Conservation (phyloP, 768 basidiomycete genomes). For the Lactarius deliciosus region DNA sequence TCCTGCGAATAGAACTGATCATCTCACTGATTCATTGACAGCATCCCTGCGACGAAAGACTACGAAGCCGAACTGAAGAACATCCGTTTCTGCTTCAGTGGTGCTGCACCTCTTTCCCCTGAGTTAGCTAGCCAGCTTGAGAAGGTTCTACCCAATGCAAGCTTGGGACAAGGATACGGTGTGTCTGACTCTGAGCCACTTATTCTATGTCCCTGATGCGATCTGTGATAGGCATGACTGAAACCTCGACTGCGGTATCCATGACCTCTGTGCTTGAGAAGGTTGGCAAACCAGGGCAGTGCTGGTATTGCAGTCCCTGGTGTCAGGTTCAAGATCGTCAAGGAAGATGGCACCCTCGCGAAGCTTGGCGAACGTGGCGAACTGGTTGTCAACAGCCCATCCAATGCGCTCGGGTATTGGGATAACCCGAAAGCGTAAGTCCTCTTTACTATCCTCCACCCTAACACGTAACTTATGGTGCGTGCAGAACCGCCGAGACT, state of each 20-base stretch:
- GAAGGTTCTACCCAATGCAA: conserved; percentile 52
- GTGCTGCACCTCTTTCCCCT: conserved; percentile 39
- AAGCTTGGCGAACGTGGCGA: conserved; percentile 59
- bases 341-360: conserved; percentile 52
- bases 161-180: conserved; percentile 64
- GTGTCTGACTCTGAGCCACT: neutral
- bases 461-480: neutral
- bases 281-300: conserved; percentile 56
- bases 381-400: conserved; percentile 46
- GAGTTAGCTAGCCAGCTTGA: conserved; percentile 45
- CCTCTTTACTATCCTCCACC: neutral
- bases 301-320: conserved; percentile 53
- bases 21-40: conserved; percentile 12
- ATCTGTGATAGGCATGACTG: conserved; percentile 60
- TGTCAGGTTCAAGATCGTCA: conserved; percentile 50
- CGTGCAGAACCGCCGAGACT: conserved; percentile 59
- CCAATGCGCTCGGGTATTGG: conserved; percentile 45
- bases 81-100: conserved; percentile 34
- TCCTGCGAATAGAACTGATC: neutral
- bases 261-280: conserved; percentile 50
- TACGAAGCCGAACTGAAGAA: conserved; percentile 33
- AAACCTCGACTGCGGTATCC: conserved; percentile 53
- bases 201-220: neutral
- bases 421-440: conserved; percentile 62
- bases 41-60: conserved; percentile 36